Evolutionary conservation across 1,284 basidiomycete genomes (phyloP), one percentile per base, ranked within the genome.

Genomic region (Afroboletus lepidellus): DNA sequence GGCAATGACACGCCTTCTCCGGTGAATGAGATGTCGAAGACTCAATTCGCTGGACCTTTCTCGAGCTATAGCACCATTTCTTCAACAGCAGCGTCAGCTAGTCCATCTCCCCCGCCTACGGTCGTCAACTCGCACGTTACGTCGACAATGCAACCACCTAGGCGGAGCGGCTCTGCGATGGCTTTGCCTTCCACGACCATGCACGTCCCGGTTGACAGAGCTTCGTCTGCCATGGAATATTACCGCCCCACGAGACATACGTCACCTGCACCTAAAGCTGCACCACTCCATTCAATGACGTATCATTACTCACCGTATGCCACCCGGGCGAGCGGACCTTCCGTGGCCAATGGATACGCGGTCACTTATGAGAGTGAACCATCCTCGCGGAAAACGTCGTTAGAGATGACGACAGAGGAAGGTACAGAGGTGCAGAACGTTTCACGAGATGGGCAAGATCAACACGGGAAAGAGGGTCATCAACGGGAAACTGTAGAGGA

Each of bases 61-160:
- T 87, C 93, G 20, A 94, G 94, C 63, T 98, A 92, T 72, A 94
- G 90, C 62, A 86, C 93, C 16, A 98, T 99, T 60, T 93, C 96
- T 1, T 94, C 93, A 0, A 77, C 83, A 13, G 79, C 84, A 2
- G 77, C 82, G 24, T 90, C 88, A 11, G 79, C 83, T 11, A 80
- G 81, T 41, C 81, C 88, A 9, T 91, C 88, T 8, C 87, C 87
- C 3, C 82, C 69, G 80, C 85, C 84, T 6, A 82, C 82, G 1
- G 64, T 76, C 21, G 66, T 76, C 15, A 81, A 81, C 52, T 69
- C 74, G 38, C 71, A 77, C 53, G 64, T 71, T n/a, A 53, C 63
- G 27, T 58, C 74, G 18, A 65, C 73, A n/a, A 69, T 72, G 36
- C 74, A 77, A 23, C 69, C 71, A 33, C 72, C 74, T 9, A 74